These are phyloP conservation scores for Volvariella surrecta DNA, from an alignment of 1,284 basidiomycete species.

Conservation along the genomic window DNA sequence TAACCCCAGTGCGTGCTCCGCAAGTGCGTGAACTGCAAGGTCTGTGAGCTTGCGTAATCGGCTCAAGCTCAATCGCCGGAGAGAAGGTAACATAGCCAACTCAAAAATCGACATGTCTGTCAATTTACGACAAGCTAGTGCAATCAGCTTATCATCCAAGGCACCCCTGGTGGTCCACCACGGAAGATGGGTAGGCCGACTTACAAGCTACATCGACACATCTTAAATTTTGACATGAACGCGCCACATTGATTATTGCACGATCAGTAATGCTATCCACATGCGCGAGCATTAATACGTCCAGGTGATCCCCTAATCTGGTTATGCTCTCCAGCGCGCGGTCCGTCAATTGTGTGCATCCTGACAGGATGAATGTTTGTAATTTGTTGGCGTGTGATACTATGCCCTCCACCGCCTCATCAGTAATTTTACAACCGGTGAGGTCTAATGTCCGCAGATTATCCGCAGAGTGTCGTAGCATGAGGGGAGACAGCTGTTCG, in stretches of 20 bases:
- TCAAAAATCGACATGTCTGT: constrained; percentile 85
- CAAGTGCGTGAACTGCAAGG: constrained; percentile 55
- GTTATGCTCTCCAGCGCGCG: constrained; percentile 61
- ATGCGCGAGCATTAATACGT: constrained; percentile 78
- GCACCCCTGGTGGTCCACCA: not conserved
- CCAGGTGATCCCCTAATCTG: constrained; percentile 69
- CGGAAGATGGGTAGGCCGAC: constrained; percentile 18
- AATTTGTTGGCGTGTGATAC: constrained; percentile 75
- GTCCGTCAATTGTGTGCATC: constrained; percentile 80
- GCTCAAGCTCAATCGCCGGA: constrained; percentile 78
- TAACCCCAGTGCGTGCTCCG: constrained; percentile 59
- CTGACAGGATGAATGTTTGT: constrained; percentile 72
- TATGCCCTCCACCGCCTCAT: constrained; percentile 74
- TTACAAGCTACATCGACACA: constrained; percentile 85
- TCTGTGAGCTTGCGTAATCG: constrained; percentile 63
- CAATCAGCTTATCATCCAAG: constrained; percentile 9
- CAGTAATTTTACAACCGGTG: constrained; percentile 70
- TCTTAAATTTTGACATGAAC: constrained; percentile 66
- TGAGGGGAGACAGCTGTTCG: constrained; percentile 49
- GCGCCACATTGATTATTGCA: constrained; percentile 65
- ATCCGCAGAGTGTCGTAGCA: constrained; percentile 54
- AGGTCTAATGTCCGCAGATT: constrained; percentile 74
- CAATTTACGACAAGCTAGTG: constrained; percentile 66
- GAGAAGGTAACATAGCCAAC: constrained; percentile 62
- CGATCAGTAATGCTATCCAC: constrained; percentile 75